Conservation (phyloP, 345 rosid genomes). For the Eucalyptus albens region DNA sequence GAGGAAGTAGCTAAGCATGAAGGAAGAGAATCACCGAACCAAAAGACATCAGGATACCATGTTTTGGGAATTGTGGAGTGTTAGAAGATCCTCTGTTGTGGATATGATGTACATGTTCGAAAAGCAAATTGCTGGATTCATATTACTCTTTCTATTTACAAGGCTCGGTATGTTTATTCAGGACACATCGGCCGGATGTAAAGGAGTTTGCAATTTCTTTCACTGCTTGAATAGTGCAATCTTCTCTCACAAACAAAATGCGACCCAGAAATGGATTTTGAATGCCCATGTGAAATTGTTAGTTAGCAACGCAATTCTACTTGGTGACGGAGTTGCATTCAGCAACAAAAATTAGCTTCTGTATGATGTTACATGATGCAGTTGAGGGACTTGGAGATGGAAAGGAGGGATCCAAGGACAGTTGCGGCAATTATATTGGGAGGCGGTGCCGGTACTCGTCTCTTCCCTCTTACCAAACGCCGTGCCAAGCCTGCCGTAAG, state of each 20-base stretch:
- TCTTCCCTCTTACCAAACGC: slow-evolving; percentile 88
- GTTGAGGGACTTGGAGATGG: slow-evolving; percentile 63
- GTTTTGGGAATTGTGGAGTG: background rate
- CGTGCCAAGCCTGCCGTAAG: slow-evolving; percentile 96
- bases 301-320: background rate
- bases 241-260: background rate
- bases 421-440: slow-evolving; percentile 83
- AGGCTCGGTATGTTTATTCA: background rate
- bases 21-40: background rate
- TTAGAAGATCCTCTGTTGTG: background rate
- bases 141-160: background rate
- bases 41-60: background rate
- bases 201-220: background rate
- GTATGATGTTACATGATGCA: slow-evolving; percentile 1
- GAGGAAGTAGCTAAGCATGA: background rate
- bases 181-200: background rate
- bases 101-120: background rate
- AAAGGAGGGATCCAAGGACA: slow-evolving; percentile 55
- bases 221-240: background rate
- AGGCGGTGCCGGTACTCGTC: slow-evolving; percentile 99
- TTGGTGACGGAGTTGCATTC: background rate
- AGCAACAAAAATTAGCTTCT: background rate
- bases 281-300: background rate
- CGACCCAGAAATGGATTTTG: background rate
- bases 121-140: background rate